phyloP scores from a whole-genome alignment of 768 basidiomycete species.

The Leccinum aurantiacum region DNA sequence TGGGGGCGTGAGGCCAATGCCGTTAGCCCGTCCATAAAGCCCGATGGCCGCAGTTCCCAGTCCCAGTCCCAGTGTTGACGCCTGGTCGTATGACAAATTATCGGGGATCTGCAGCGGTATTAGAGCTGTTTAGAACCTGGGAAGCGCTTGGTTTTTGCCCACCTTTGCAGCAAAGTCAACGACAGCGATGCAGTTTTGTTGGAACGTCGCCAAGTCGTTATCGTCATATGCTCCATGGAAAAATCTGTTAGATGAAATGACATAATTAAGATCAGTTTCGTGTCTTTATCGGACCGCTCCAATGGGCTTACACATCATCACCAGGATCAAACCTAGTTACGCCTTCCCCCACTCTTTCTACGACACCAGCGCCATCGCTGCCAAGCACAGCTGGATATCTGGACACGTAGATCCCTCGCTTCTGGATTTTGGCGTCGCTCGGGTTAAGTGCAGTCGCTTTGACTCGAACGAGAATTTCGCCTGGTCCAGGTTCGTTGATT shows the following conservation, averaged over 20 bases:
- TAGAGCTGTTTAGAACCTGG: constrained; percentile 5
- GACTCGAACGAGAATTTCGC: constrained; percentile 49
- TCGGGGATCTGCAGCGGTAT: constrained; percentile 43
- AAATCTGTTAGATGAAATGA: constrained; percentile 33
- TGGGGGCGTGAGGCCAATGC: constrained; percentile 42
- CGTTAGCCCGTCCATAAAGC: constrained; percentile 43
- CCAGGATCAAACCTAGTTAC: constrained; percentile 50
- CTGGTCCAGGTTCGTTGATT: constrained; percentile 45
- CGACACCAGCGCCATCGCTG: constrained; percentile 50
- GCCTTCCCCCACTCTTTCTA: constrained; percentile 51
- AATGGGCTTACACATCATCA: constrained; percentile 48
- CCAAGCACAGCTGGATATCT: constrained; percentile 49
- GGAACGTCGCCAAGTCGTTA: constrained; percentile 41
- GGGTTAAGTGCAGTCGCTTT: constrained; percentile 52
- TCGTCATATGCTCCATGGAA: constrained; percentile 40
- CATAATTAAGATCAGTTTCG: constrained; percentile 27
- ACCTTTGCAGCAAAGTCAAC: constrained; percentile 45
- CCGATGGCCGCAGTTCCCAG: constrained; percentile 52
- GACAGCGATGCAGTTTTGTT: constrained; percentile 44
- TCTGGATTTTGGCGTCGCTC: constrained; percentile 52
- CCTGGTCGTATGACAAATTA: constrained; percentile 48
- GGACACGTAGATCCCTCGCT: constrained; percentile 37
- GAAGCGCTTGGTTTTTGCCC: not conserved
- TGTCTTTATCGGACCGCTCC: constrained; percentile 3
- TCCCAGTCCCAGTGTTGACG: constrained; percentile 47